Evolutionary conservation across 805 yeast species (phyloP).

Genomic region (Tetrapisispora phaffii): DNA sequence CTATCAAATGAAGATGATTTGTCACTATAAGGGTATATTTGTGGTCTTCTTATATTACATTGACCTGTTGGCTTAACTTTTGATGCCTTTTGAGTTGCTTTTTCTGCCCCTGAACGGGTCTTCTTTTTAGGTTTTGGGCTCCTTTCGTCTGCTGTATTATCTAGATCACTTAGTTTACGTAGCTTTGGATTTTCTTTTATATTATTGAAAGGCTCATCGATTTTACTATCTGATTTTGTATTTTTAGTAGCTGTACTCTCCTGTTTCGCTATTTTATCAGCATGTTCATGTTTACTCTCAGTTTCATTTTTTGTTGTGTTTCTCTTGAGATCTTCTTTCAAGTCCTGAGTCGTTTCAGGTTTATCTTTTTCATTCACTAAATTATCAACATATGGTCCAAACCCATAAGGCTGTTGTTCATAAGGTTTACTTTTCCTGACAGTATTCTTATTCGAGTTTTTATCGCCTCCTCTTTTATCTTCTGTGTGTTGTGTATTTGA

Average conservation of each 20-base stretch:
- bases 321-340: neutral
- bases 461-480: neutral
- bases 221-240: no score
- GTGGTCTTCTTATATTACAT: no score
- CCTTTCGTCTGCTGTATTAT: neutral
- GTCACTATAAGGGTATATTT: neutral
- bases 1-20: neutral
- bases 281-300: neutral
- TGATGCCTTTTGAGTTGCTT: neutral
- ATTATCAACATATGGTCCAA: constrained; percentile 10
- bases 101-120: neutral
- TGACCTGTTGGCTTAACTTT: neutral
- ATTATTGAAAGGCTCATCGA: neutral
- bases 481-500: neutral
- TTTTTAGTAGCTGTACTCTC: no score
- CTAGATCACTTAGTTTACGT: neutral
- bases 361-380: neutral
- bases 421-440: constrained; percentile 23
- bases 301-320: neutral
- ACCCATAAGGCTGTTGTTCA: constrained; percentile 29
- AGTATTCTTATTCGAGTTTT: no score
- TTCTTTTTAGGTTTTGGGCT: neutral
- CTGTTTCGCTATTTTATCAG: no score
- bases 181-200: neutral
- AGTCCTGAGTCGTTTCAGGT: neutral